phyloP scores from a whole-genome alignment of 306 rosid genomes.

The Prunus padus region DNA sequence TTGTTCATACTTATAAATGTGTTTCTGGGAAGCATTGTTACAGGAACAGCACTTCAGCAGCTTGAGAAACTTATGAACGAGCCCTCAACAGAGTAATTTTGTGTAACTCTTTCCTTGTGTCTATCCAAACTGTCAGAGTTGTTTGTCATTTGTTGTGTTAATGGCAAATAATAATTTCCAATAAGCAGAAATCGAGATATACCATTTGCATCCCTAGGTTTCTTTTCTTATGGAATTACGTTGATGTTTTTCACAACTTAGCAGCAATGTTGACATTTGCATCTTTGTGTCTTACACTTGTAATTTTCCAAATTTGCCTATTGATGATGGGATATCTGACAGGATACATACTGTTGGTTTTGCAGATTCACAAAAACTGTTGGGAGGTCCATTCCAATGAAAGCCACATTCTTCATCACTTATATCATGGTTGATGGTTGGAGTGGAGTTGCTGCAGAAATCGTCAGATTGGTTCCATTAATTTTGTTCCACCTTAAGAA shows the following conservation, averaged over 20 bases:
- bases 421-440: slow-evolving; percentile 93
- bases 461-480: slow-evolving; percentile 65
- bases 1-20: slow-evolving; percentile 76
- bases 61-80: slow-evolving; percentile 48
- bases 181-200: no score
- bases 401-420: slow-evolving; percentile 93
- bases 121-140: no score
- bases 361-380: slow-evolving; percentile 74
- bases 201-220: no score
- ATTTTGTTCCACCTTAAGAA: slow-evolving; percentile 72
- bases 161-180: no score
- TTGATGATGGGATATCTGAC: slow-evolving; percentile 13
- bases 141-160: no score
- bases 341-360: slow-evolving; percentile 24
- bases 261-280: not conserved
- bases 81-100: slow-evolving; percentile 66
- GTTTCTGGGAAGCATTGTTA: slow-evolving; percentile 78
- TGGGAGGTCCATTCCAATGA: slow-evolving; percentile 88
- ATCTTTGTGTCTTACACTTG: not conserved
- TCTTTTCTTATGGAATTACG: not conserved
- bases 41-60: slow-evolving; percentile 94
- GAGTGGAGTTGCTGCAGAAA: slow-evolving; percentile 88
- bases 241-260: not conserved
- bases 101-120: slow-evolving; percentile 5
- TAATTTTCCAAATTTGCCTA: slow-evolving; percentile 6